Evolutionary conservation across 225 moss, liverwort and hornwort genomes (phyloP).

Genomic region (Climacium dendroides): DNA sequence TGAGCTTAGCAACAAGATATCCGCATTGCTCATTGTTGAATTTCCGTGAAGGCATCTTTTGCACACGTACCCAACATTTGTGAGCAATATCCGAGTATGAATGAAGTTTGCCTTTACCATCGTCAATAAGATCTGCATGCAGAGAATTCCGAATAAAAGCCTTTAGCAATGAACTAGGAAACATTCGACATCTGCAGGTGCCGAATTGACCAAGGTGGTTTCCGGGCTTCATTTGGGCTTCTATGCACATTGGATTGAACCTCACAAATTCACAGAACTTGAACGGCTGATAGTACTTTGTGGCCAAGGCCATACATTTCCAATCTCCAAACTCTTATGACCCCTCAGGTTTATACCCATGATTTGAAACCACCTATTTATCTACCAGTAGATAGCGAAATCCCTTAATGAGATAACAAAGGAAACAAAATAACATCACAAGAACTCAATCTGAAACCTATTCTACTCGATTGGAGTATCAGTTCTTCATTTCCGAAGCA

Average conservation of each 20-base stretch:
- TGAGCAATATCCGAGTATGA: accelerated
- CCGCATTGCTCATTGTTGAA: background rate
- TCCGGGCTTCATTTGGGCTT: accelerated
- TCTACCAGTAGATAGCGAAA: background rate
- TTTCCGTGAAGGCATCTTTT: background rate
- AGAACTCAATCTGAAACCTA: background rate
- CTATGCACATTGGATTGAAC: background rate
- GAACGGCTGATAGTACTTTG: background rate
- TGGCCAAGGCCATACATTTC: background rate
- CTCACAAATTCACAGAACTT: background rate
- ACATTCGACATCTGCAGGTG: accelerated
- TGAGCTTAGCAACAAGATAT: background rate
- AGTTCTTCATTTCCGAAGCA: background rate
- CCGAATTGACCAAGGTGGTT: accelerated
- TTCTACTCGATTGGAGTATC: background rate
- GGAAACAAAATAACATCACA: background rate
- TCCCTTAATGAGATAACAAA: background rate
- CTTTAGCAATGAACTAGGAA: background rate
- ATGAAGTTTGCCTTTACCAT: background rate
- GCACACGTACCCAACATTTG: background rate
- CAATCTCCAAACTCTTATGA: background rate
- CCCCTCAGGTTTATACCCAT: too few relatives aligned
- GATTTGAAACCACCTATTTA: background rate
- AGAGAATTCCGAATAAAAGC: accelerated
- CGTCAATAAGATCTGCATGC: background rate